These are phyloP conservation scores for Diaporthe destruens DNA, from an alignment of 2,329 filamentous ascomycete species.

Conservation along the genomic window DNA sequence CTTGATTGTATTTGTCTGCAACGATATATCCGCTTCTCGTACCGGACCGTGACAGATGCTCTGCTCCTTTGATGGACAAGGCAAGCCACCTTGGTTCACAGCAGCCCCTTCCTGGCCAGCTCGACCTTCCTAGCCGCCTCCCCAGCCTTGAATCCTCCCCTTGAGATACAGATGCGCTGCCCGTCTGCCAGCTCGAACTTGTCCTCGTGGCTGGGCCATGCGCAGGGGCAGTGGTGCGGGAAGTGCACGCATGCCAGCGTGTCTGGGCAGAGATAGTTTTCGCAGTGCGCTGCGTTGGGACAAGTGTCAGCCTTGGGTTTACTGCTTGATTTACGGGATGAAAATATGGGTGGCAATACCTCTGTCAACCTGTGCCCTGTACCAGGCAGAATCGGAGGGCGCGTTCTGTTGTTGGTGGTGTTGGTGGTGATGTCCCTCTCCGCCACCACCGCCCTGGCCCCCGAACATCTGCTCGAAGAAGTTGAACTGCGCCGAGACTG, in stretches of 20 bases:
- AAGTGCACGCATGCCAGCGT: constrained; percentile 96
- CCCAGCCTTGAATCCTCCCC: constrained; percentile 78
- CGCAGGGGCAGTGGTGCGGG: constrained; percentile 96
- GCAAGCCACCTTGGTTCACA: constrained; percentile 58
- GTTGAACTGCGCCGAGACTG: constrained; percentile 84
- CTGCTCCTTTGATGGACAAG: background rate
- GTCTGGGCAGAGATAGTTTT: constrained; percentile 93
- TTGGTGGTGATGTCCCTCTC: constrained; percentile 58
- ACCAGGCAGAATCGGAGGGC: constrained; percentile 85
- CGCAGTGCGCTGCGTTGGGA: constrained; percentile 76
- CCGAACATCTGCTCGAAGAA: constrained; percentile 99
- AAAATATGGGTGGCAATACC: constrained; percentile 58
- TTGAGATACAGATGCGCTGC: constrained; percentile 79
- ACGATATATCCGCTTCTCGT: background rate
- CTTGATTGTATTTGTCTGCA: background rate
- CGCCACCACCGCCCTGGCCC: constrained; percentile 60
- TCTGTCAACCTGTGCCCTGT: constrained; percentile 76
- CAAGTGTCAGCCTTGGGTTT: constrained; percentile 6
- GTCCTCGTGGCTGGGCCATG: constrained; percentile 81
- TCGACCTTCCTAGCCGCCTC: constrained; percentile 83
- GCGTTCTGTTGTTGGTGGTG: constrained; percentile 79
- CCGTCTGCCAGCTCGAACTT: constrained; percentile 82
- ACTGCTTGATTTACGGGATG: background rate
- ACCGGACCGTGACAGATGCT: background rate
- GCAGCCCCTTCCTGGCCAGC: constrained; percentile 80